Evolutionary conservation across 768 basidiomycete genomes (phyloP), one percentile per base, ranked within the genome.

Genomic region (Trametes sanguinea): DNA sequence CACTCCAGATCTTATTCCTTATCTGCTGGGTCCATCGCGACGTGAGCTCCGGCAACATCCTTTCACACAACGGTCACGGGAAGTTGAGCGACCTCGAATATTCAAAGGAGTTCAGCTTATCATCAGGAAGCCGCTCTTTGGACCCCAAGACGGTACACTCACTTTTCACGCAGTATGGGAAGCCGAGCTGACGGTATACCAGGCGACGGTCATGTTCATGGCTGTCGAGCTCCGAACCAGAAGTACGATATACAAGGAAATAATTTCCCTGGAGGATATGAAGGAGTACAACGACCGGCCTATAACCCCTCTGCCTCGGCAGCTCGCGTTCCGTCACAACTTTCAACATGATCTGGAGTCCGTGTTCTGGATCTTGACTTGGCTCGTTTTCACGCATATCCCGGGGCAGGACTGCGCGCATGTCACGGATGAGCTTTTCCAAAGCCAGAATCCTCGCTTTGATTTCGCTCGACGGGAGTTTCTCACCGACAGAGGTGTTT

Each of bases 71-170:
- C 6, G 46, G 46, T 29, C 45, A 37, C 10, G 45, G 55, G 13
- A 57, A 39, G 3, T 40, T 57, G 35, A 7, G 55, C 33, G 55
- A 55, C 46, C 44, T 55, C 39, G 52, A 56, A 30, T 56, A 56
- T 27, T 44, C 45, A 45, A 56, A 56, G 45, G 55, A 47, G 17
- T 57, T 48, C 37, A 29, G 48, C 35, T 39, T 39, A 17, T 29
- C 55, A 29, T 30, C 30, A 22, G 46, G 55, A 16, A 7, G 37
- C 6, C 22, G 55, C 13, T 48, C 37, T 11, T 48, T 17, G 9
- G 55, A 55, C 48, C 55, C 55, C 33, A 57, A 57, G n/a, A 57
- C 55, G 17, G 55, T 57, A 43, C 46, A 33, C 46, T 32, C 11
- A 27, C 37, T 13, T 5, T 22, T 0, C 9, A 33, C 4, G 5